Conservation (phyloP, 2,329 filamentous ascomycete genomes). For the Achaetomium macrosporum region DNA sequence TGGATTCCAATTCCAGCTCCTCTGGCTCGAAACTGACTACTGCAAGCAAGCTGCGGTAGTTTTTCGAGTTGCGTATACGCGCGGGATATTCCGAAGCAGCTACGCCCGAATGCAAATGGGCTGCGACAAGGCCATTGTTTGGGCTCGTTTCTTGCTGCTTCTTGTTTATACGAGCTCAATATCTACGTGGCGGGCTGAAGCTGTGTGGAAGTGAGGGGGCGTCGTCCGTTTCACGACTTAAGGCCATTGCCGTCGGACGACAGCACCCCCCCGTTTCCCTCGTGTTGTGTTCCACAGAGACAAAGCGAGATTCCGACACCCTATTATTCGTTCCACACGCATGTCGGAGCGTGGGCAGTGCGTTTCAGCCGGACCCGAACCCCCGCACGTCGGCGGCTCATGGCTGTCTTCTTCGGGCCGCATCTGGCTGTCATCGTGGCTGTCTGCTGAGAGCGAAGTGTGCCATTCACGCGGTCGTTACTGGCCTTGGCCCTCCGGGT, state of each 20-base stretch:
- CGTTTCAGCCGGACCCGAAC: slow-evolving; percentile 1
- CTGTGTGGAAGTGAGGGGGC: neutral
- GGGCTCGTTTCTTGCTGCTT: neutral
- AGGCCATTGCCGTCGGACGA: neutral
- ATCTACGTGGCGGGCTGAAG: slow-evolving; percentile 5
- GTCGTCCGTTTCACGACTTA: neutral
- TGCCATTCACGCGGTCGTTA: neutral
- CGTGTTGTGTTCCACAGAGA: neutral
- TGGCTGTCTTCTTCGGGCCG: slow-evolving; percentile 5
- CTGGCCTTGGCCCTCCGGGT: neutral
- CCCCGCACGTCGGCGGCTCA: neutral
- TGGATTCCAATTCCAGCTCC: neutral
- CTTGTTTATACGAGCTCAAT: slow-evolving; percentile 1
- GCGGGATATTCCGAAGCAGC: slow-evolving; percentile 2
- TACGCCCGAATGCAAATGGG: neutral
- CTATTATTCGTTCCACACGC: neutral
- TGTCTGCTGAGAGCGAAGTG: neutral
- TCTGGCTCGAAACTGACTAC: neutral
- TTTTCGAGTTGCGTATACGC: neutral
- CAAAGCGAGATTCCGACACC: slow-evolving; percentile 1
- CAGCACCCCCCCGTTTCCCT: neutral
- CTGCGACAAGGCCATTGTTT: neutral
- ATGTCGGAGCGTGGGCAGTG: neutral
- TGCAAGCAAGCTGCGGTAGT: neutral
- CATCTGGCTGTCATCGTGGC: neutral